phyloP scores from a whole-genome alignment of 2,329 filamentous ascomycete genomes.

The Simplicillium aogashimaense region DNA sequence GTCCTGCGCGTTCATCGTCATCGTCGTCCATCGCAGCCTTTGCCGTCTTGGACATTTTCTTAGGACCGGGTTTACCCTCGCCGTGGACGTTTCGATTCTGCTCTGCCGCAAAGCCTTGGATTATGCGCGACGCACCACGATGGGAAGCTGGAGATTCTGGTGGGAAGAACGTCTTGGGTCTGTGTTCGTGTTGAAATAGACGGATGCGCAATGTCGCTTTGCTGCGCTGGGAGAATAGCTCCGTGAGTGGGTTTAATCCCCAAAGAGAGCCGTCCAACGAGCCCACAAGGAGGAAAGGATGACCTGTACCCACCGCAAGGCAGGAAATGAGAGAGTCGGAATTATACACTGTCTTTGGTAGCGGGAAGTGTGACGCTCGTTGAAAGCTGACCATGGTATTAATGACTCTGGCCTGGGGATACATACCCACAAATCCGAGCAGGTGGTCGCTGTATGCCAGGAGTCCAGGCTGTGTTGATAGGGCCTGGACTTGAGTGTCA shows the following conservation, averaged over 20 bases:
- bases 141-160: conserved; percentile 15
- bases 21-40: conserved; percentile 20
- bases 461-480: conserved; percentile 42
- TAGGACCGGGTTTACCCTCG: conserved; percentile 26
- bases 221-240: conserved; percentile 22
- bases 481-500: conserved; percentile 38
- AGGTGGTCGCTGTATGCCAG: conserved; percentile 46
- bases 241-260: conserved; percentile 28
- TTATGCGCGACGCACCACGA: conserved; percentile 40
- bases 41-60: conserved; percentile 20
- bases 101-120: conserved; percentile 41
- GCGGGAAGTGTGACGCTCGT: conserved; percentile 40
- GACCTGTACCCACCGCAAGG: conserved; percentile 36
- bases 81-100: conserved; percentile 35
- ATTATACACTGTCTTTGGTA: conserved; percentile 41
- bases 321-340: conserved; percentile 40
- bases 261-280: conserved; percentile 43
- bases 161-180: conserved; percentile 21
- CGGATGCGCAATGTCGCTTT: conserved; percentile 23
- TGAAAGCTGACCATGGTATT: conserved; percentile 44
- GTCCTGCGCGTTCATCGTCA: conserved; percentile 14
- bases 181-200: conserved; percentile 45
- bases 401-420: conserved; percentile 41
- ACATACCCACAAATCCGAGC: conserved; percentile 41
- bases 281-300: conserved; percentile 45